Evolutionary conservation across 2,329 filamentous ascomycete species (phyloP), one percentile per base, ranked within the genome.

Genomic region (Westerdykella sp.): DNA sequence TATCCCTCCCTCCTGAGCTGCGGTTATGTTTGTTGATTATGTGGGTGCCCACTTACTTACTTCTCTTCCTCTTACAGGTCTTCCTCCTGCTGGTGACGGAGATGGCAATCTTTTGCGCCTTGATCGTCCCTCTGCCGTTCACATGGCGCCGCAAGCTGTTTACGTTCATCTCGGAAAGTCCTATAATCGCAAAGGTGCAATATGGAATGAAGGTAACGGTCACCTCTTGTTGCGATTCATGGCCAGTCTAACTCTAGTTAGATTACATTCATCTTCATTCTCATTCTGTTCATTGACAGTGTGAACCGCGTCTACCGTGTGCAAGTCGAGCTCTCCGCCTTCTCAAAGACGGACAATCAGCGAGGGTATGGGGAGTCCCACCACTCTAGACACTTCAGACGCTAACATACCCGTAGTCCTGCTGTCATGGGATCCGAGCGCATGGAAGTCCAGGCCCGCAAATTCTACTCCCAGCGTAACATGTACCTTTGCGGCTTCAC

Each of bases 401-500:
- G 41, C 54, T 60, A 43, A 56, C 42, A 18, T 6, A 15, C 2
- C 6, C 25, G 51, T 56, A 81, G 85, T 63, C 75, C 77, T 44
- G 80, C 83, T 40, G 82, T 90, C 47, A 81, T 96, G 60, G 73
- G 93, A 51, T 84, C 87, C 65, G 93, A 97, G 68, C 91, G 93
- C 53, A 89, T 95, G 80, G 93, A 98, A 73, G 91, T 97, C 41
- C 93, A 98, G 72, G 91, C 93, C 54, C 89, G 93, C 79, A 98
- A 98, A 74, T 98, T 98, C 78, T 98, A 98, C 80, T 95, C 90
- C 49, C 91, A 98, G 76, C 90, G 93, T 71, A 98, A 98, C 82
- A 98, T 98, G 93, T 98, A 98, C 75, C 89, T 98, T 49, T 97
- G 93, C 71, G 93, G 93, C 59, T 98, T 98, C 78, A 98, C 93